Evolutionary conservation across 495 filamentous ascomycete genomes (phyloP).

Genomic region (Podospora appendiculata): DNA sequence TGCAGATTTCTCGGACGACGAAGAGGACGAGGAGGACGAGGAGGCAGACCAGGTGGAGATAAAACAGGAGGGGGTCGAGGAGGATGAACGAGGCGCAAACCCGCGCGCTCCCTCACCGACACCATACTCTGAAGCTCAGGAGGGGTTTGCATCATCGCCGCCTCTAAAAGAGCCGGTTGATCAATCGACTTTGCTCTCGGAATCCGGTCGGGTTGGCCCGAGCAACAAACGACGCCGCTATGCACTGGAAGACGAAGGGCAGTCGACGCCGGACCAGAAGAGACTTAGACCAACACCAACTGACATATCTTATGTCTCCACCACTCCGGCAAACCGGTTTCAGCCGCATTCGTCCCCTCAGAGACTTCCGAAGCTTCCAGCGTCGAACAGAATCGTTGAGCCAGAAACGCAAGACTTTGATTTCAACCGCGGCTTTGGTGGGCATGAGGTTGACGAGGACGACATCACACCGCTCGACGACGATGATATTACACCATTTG

Average conservation of each 20-base stretch:
- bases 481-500: neutral
- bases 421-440: neutral
- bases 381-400: slow-evolving; percentile 12
- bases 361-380: neutral
- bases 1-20: slow-evolving; percentile 10
- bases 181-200: neutral
- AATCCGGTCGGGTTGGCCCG: neutral
- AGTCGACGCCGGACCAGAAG: neutral
- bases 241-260: slow-evolving; percentile 6
- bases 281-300: neutral
- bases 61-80: neutral
- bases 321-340: neutral
- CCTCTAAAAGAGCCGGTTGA: slow-evolving; percentile 5
- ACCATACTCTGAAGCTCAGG: neutral
- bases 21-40: slow-evolving; percentile 18
- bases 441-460: slow-evolving; percentile 1
- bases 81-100: neutral
- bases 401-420: slow-evolving; percentile 35
- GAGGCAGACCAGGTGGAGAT: slow-evolving; percentile 11
- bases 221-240: slow-evolving; percentile 8
- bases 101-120: neutral
- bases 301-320: neutral
- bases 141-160: slow-evolving; percentile 15
- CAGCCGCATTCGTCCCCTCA: slow-evolving; percentile 5
- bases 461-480: neutral